Evolutionary conservation across 2,329 filamentous ascomycete genomes (phyloP).

Genomic region (Rutstroemia sydowiana): DNA sequence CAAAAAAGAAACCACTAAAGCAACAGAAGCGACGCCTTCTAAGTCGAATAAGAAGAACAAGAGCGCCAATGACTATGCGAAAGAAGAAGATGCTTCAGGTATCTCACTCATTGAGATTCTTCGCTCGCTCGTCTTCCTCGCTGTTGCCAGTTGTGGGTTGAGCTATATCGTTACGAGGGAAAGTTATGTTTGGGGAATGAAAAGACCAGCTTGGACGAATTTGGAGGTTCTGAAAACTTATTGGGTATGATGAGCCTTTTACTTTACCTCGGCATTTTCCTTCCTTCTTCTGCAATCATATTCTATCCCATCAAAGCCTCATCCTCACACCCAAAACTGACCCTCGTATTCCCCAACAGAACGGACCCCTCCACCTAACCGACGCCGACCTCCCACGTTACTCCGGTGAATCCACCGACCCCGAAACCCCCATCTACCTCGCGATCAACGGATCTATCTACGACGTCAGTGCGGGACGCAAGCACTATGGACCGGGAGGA

Average conservation of each 20-base stretch:
- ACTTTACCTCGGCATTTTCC: background rate
- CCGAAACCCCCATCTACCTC: conserved; percentile 73
- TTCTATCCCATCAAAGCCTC: background rate
- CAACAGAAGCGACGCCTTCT: background rate
- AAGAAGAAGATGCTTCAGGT: conserved; percentile 22
- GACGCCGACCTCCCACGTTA: conserved; percentile 65
- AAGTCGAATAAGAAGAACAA: background rate
- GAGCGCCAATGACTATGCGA: conserved; percentile 8
- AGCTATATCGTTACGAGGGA: conserved; percentile 29
- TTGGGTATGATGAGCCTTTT: conserved; percentile 18
- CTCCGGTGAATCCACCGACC: conserved; percentile 61
- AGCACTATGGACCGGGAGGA: conserved; percentile 76
- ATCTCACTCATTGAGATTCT: conserved; percentile 24
- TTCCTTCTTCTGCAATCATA: background rate
- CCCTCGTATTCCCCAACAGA: conserved; percentile 29
- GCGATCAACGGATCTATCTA: conserved; percentile 84
- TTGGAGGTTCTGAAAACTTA: conserved; percentile 19
- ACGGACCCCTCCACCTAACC: conserved; percentile 61
- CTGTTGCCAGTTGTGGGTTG: conserved; percentile 20
- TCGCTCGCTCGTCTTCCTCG: conserved; percentile 24
- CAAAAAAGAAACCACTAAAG: background rate
- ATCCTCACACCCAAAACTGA: background rate
- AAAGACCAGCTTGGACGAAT: conserved; percentile 23
- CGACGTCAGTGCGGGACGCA: conserved; percentile 64
- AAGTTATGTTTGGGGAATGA: conserved; percentile 24